phyloP scores from a whole-genome alignment of 2,329 filamentous ascomycete species.

The Penicillium sp. region DNA sequence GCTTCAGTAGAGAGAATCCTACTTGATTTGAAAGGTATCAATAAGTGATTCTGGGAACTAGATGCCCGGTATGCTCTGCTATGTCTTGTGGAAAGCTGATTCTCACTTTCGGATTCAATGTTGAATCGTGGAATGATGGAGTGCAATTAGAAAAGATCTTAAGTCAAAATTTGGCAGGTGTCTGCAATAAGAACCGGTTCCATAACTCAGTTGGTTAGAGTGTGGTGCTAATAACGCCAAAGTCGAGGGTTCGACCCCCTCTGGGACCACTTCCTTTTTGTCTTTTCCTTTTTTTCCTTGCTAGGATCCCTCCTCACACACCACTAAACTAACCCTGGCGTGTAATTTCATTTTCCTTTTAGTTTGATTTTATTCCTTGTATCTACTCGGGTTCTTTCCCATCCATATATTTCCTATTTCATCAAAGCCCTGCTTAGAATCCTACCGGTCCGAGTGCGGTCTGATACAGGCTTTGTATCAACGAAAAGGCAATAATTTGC shows the following conservation, averaged over 20 bases:
- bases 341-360: neutral
- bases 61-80: too few species aligned
- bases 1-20: too few species aligned
- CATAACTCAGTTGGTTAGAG: slow-evolving; percentile 26
- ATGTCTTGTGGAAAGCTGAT: neutral
- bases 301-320: too few species aligned
- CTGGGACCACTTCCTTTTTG: slow-evolving; percentile 16
- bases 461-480: neutral
- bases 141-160: neutral
- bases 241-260: slow-evolving; percentile 23
- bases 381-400: too few species aligned
- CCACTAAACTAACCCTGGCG: too few species aligned
- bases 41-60: too few species aligned
- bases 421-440: neutral
- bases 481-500: neutral
- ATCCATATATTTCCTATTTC: too few species aligned
- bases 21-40: too few species aligned
- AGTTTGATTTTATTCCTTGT: too few species aligned
- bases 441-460: too few species aligned
- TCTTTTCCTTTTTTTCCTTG: slow-evolving; percentile 2
- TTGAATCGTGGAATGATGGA: neutral
- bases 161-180: accelerated
- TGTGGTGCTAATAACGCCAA: slow-evolving; percentile 27
- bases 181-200: slow-evolving; percentile 2
- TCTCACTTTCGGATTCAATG: neutral